Percentiles rank a stretch among this genome's conserved stretches.
phyloP scores from a whole-genome alignment of 1,284 basidiomycete species.

The Cryptococcus sp. region DNA sequence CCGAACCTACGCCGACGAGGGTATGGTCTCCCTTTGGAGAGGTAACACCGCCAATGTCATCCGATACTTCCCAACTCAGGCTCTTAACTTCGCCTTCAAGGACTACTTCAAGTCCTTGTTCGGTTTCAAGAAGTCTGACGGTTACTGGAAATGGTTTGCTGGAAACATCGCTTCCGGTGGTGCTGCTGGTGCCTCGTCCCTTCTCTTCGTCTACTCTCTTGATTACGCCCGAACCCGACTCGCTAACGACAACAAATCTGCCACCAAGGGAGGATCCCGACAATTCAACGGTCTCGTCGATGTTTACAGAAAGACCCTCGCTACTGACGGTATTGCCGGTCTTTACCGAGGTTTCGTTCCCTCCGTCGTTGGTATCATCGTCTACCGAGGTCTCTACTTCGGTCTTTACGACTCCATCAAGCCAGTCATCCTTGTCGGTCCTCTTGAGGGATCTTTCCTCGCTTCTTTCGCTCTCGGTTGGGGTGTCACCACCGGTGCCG shows the following conservation, averaged over 20 bases:
- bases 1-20: constrained; percentile 62
- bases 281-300: constrained; percentile 95
- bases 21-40: constrained; percentile 52
- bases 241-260: constrained; percentile 92
- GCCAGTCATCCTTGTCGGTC: constrained; percentile 56
- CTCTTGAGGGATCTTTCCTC: constrained; percentile 59
- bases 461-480: constrained; percentile 62
- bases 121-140: constrained; percentile 56
- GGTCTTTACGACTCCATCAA: constrained; percentile 55
- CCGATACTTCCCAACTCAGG: constrained; percentile 56
- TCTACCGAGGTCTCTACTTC: constrained; percentile 59
- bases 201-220: constrained; percentile 96
- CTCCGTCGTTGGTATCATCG: constrained; percentile 59
- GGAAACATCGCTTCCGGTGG: constrained; percentile 84
- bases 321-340: constrained; percentile 53
- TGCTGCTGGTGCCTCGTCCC: constrained; percentile 91
- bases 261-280: constrained; percentile 81
- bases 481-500: constrained; percentile 57
- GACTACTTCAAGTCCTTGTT: constrained; percentile 53
- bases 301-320: constrained; percentile 66
- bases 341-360: constrained; percentile 63
- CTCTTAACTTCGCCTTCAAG: constrained; percentile 50
- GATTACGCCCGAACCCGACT: constrained; percentile 97
- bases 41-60: constrained; percentile 56
- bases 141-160: constrained; percentile 56